Evolutionary conservation across 495 filamentous ascomycete genomes (phyloP).

Genomic region (Hyaloscypha bicolor): DNA sequence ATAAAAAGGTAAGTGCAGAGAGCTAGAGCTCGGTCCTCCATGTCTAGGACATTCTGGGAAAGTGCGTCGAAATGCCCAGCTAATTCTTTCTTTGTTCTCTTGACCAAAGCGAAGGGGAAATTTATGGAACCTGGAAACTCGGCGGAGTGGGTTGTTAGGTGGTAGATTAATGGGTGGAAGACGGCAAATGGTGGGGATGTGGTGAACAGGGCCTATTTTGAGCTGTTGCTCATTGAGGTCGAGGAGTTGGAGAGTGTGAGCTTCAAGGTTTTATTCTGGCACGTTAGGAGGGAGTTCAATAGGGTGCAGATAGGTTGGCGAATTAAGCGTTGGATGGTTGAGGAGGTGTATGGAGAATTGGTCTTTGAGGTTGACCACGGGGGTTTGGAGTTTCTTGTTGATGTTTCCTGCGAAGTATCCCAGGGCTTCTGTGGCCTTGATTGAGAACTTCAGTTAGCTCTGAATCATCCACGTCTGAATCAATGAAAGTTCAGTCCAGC

Average conservation of each 20-base stretch:
- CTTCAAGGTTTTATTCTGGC: not conserved
- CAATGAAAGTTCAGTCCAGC: too few species aligned
- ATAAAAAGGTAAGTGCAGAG: too few species aligned
- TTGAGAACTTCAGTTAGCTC: too few species aligned
- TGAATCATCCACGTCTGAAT: too few species aligned
- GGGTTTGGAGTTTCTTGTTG: not conserved
- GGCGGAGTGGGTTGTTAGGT: not conserved
- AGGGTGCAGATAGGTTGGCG: not conserved
- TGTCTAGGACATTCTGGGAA: too few species aligned
- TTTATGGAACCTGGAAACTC: not conserved
- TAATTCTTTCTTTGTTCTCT: too few species aligned
- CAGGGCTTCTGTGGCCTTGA: too few species aligned
- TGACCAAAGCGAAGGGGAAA: too few species aligned
- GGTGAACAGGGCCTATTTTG: not conserved
- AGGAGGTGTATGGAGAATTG: not conserved
- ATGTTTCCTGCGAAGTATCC: not conserved
- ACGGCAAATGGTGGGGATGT: not conserved
- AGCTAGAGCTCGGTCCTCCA: too few species aligned
- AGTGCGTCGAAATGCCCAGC: too few species aligned
- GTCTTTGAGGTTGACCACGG: not conserved
- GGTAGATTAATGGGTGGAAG: not conserved
- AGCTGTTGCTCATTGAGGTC: not conserved
- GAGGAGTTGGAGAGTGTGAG: not conserved
- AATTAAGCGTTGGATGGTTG: not conserved
- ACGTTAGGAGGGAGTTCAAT: not conserved